Percentiles rank a stretch among this genome's conserved stretches.
These are phyloP conservation scores for Mycotypha africana DNA, from an alignment of 371 early-diverging fungal species.

Conservation along the genomic window DNA sequence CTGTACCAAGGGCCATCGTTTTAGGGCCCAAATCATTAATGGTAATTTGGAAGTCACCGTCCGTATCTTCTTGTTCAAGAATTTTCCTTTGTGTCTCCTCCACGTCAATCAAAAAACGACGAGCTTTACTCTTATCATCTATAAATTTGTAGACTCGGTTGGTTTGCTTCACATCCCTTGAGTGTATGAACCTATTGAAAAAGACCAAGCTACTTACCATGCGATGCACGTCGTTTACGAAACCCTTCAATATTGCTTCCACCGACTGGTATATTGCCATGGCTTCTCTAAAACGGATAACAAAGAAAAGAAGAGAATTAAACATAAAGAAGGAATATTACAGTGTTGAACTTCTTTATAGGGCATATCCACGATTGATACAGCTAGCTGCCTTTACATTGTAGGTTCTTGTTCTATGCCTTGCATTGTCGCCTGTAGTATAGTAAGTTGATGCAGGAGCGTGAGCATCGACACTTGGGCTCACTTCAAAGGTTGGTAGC, in stretches of 20 bases:
- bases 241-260: constrained; percentile 9
- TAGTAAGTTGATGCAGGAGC: constrained; percentile 48
- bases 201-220: constrained; percentile 34
- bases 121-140: constrained; percentile 75
- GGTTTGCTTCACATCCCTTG: background rate
- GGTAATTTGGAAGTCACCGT: constrained; percentile 93
- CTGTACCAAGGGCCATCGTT: constrained; percentile 80
- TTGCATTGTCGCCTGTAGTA: constrained; percentile 41
- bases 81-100: constrained; percentile 75
- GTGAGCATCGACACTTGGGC: constrained; percentile 25
- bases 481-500: too few species aligned
- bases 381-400: too few species aligned
- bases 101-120: constrained; percentile 83
- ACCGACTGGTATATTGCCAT: background rate
- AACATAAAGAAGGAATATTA: background rate
- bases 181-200: background rate
- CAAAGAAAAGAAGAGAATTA: background rate
- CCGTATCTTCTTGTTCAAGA: constrained; percentile 92
- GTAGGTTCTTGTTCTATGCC: constrained; percentile 22
- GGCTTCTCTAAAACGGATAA: constrained; percentile 5
- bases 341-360: too few species aligned
- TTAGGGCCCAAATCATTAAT: constrained; percentile 92
- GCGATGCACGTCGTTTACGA: constrained; percentile 40
- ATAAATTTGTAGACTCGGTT: background rate
- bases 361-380: too few species aligned